A percentile compares a stretch with the other conserved stretches of the same genome.
These are phyloP conservation scores for Fomes fomentarius DNA, from an alignment of 1,284 basidiomycete species.

Conservation along the genomic window DNA sequence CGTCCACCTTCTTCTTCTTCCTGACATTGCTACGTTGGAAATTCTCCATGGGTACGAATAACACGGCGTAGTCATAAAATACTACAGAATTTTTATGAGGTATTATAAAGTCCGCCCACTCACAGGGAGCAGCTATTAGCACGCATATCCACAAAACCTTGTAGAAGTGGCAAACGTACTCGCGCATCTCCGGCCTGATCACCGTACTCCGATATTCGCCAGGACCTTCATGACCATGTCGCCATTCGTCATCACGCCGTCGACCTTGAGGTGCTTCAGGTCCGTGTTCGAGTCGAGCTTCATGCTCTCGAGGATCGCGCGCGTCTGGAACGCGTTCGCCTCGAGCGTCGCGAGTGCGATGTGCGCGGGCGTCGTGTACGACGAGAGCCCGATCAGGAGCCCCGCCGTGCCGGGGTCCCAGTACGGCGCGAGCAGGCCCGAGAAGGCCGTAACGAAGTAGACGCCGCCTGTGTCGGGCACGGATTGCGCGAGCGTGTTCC, in stretches of 20 bases:
- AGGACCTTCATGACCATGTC: constrained; percentile 91
- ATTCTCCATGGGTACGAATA: too few species aligned
- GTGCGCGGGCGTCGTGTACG: constrained; percentile 93
- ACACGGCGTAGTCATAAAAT: too few species aligned
- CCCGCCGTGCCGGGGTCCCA: constrained; percentile 91
- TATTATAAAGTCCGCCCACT: too few species aligned
- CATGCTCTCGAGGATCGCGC: constrained; percentile 95
- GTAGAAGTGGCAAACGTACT: constrained; percentile 53
- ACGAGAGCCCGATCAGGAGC: constrained; percentile 84
- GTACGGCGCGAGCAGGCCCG: constrained; percentile 89
- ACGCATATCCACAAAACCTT: neutral
- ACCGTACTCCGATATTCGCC: constrained; percentile 91
- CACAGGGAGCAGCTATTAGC: too few species aligned
- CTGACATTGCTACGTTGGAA: too few species aligned
- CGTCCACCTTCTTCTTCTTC: too few species aligned
- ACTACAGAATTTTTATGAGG: too few species aligned
- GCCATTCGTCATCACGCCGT: constrained; percentile 94
- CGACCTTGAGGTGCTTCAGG: constrained; percentile 87
- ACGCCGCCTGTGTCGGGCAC: constrained; percentile 89
- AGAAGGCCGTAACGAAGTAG: constrained; percentile 97
- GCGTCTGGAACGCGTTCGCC: constrained; percentile 89
- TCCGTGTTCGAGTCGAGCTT: constrained; percentile 78
- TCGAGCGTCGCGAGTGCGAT: constrained; percentile 94
- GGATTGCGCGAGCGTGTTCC: constrained; percentile 83
- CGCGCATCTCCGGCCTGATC: constrained; percentile 93